Evolutionary conservation across 2,329 filamentous ascomycete species (phyloP), one percentile per base, ranked within the genome.

Genomic region (Cryphonectria radicalis): DNA sequence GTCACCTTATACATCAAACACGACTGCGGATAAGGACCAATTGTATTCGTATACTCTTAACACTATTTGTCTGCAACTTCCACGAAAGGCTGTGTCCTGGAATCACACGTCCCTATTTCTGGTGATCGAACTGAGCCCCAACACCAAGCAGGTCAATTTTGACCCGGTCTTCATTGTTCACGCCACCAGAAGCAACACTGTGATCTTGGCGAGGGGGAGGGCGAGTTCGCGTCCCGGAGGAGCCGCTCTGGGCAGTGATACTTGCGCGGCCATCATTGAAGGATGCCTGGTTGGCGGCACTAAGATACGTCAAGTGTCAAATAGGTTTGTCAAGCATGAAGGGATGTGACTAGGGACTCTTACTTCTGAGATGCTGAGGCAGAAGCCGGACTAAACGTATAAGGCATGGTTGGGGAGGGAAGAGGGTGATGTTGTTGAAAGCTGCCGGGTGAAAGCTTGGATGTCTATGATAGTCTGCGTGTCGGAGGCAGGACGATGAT

Each of bases 11-110:
- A 11, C 46, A n/a, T n/a, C 2, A 10, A n/a, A 50, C 22, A 50
- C n/a, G 8, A n/a, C 3, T n/a, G 22, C 1, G 1, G 3, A n/a
- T 10, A n/a, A n/a, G 10, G 1, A n/a, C 5, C 5, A 22, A 46
- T 22, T 46, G 19, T 46, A 46, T 46, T 46, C 43, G 17, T 46
- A 46, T 46, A 46, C 43, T 46, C 43, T 46, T 19, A 46, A 8
- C 5, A 46, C 8, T n/a, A 50, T 11, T 10, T n/a, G 5, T 50
- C 19, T 50, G 7, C 46, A 2, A 50, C 22, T 22, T 10, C 7
- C 46, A 11, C 19, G 0, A n/a, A 11, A 11, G 22, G 19, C 6
- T 50, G 19, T 50, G 19, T 50, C 4, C 46, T 4, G 6, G 7
- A 10, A 11, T 7, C 8, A n/a, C 6, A 50, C 4, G 46, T 50